Evolutionary conservation across 2,329 filamentous ascomycete genomes (phyloP).

Genomic region (Diaporthe sp.): DNA sequence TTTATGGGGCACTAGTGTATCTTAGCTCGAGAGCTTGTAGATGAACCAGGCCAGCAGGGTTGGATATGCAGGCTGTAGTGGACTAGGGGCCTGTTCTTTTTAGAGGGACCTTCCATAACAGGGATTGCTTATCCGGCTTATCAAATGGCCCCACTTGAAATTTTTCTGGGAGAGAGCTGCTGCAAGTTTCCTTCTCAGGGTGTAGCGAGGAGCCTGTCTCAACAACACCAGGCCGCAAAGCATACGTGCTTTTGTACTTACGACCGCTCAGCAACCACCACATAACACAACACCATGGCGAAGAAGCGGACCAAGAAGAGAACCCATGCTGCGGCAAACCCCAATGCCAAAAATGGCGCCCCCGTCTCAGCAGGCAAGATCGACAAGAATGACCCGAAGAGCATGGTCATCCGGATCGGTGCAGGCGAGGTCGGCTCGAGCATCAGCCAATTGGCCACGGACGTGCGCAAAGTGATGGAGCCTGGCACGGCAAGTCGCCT

Average conservation of each 20-base stretch:
- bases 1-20: constrained; percentile 22
- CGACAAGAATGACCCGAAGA: constrained; percentile 83
- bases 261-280: neutral
- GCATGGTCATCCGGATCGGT: constrained; percentile 98
- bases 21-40: neutral
- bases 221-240: neutral
- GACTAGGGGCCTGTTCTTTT: neutral
- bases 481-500: constrained; percentile 91
- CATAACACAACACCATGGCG: constrained; percentile 72
- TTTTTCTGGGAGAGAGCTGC: constrained; percentile 48
- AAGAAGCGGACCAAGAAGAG: constrained; percentile 88
- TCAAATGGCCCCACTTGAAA: constrained; percentile 53
- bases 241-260: constrained; percentile 34
- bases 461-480: constrained; percentile 95
- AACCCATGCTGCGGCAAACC: constrained; percentile 81
- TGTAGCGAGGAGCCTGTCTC: neutral
- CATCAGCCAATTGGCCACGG: constrained; percentile 90
- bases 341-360: constrained; percentile 66
- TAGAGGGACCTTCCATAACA: neutral
- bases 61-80: neutral
- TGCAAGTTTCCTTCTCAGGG: neutral
- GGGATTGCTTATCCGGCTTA: constrained; percentile 48
- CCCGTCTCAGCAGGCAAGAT: constrained; percentile 70
- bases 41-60: neutral
- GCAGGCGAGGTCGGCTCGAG: constrained; percentile 93